Conservation (phyloP, 257 asterid species). For the Perilla frutescens region DNA sequence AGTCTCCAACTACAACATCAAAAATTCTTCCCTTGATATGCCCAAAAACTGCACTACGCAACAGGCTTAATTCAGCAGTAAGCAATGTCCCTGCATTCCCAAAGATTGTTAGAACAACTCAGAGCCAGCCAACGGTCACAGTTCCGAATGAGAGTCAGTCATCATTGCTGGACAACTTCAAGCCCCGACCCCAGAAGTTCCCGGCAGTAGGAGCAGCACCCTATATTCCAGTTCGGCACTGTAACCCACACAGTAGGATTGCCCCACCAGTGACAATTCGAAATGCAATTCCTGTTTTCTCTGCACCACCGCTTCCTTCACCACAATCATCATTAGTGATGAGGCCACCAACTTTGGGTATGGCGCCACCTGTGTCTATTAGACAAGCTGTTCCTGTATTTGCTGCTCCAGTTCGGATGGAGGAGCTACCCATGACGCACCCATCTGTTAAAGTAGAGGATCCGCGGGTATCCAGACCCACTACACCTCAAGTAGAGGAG, state of each 20-base stretch:
- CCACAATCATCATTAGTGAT: constrained; percentile 55
- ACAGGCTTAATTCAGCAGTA: constrained; percentile 48
- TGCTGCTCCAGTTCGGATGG: constrained; percentile 62
- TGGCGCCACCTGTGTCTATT: constrained; percentile 69
- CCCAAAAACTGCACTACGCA: constrained; percentile 65
- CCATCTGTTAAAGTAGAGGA: constrained; percentile 51
- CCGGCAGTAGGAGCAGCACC: constrained; percentile 91
- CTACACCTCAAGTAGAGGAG: constrained; percentile 42
- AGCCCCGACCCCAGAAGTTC: constrained; percentile 55
- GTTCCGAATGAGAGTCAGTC: constrained; percentile 46
- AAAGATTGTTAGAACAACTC: constrained; percentile 47
- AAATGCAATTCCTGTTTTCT: constrained; percentile 75
- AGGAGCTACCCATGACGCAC: constrained; percentile 50
- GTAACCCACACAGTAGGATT: constrained; percentile 60
- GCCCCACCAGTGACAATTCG: constrained; percentile 94
- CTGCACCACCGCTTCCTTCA: constrained; percentile 81
- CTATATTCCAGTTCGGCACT: constrained; percentile 81
- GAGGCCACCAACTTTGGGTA: constrained; percentile 58
- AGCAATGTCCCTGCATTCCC: constrained; percentile 48
- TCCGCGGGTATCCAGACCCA: constrained; percentile 42
- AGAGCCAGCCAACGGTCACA: constrained; percentile 46
- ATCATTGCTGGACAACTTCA: constrained; percentile 46
- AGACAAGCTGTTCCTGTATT: constrained; percentile 68
- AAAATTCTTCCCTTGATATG: constrained; percentile 91
- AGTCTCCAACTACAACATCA: constrained; percentile 69